A percentile compares a stretch with the other conserved stretches of the same genome.
phyloP scores from a whole-genome alignment of 2,329 filamentous ascomycete genomes.

The Penicillium paneum region DNA sequence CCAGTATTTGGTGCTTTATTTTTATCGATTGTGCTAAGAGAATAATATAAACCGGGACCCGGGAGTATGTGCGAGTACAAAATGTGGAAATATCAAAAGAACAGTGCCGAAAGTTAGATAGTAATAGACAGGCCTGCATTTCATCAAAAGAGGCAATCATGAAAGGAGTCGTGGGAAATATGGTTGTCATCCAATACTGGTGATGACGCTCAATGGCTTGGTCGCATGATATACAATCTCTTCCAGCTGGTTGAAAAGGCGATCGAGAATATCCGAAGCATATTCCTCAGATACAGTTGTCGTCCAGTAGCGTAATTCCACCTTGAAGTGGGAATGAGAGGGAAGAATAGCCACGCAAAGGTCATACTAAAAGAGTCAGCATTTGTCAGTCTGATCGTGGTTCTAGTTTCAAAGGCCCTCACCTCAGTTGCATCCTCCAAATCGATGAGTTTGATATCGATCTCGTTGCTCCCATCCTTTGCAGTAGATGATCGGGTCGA shows the following conservation, averaged over 20 bases:
- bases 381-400: neutral
- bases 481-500: neutral
- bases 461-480: neutral
- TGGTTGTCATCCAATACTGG: neutral
- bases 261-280: neutral
- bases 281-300: neutral
- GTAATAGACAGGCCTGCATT: too few relatives aligned
- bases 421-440: neutral
- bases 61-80: neutral
- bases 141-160: neutral
- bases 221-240: neutral
- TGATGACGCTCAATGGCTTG: neutral
- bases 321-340: neutral
- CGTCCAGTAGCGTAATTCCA: slow-evolving; percentile 1
- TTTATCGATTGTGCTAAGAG: neutral
- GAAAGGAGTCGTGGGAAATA: neutral
- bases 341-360: neutral
- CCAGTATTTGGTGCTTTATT: neutral
- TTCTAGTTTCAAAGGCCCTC: neutral
- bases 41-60: neutral
- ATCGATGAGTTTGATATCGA: neutral
- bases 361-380: neutral
- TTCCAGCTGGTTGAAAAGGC: neutral
- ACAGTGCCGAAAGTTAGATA: neutral
- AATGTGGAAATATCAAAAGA: neutral